A percentile compares a stretch with the other conserved stretches of the same genome.
Conservation (phyloP, 495 filamentous ascomycete genomes). For the Lophium mytilinum region DNA sequence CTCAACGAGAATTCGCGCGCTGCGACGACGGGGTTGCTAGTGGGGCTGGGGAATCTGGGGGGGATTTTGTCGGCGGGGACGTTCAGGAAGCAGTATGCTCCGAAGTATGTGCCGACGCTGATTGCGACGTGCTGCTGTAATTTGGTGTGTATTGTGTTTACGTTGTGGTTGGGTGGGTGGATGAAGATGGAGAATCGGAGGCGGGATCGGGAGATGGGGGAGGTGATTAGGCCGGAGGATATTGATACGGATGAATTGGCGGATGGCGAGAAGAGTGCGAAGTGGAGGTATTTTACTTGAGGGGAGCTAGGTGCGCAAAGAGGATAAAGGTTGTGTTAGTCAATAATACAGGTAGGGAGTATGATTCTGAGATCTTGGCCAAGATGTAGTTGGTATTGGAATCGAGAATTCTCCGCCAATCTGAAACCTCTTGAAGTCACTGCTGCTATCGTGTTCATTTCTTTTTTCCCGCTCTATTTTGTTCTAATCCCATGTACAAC, state of each 20-base stretch:
- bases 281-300: conserved; percentile 13
- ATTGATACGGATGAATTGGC: conserved; percentile 5
- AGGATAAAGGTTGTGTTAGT: too few species aligned
- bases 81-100: conserved; percentile 8
- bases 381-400: too few species aligned
- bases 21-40: conserved; percentile 35
- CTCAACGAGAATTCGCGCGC: conserved; percentile 28
- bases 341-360: too few species aligned
- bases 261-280: conserved; percentile 5
- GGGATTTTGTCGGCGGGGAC: conserved; percentile 8
- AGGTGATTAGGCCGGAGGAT: conserved; percentile 8
- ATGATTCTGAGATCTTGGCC: too few species aligned
- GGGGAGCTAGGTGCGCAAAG: neutral
- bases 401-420: too few species aligned
- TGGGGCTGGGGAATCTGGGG: conserved; percentile 11
- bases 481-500: too few species aligned
- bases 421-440: too few species aligned
- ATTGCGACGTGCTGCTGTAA: conserved; percentile 6
- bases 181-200: conserved; percentile 15
- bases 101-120: conserved; percentile 12
- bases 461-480: too few species aligned
- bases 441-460: too few species aligned
- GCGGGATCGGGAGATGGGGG: conserved; percentile 4
- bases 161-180: conserved; percentile 5
- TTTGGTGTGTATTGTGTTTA: conserved; percentile 4